These are phyloP conservation scores for Flaveria bidentis DNA, from an alignment of 129 eudicot genomes.

Conservation along the genomic window DNA sequence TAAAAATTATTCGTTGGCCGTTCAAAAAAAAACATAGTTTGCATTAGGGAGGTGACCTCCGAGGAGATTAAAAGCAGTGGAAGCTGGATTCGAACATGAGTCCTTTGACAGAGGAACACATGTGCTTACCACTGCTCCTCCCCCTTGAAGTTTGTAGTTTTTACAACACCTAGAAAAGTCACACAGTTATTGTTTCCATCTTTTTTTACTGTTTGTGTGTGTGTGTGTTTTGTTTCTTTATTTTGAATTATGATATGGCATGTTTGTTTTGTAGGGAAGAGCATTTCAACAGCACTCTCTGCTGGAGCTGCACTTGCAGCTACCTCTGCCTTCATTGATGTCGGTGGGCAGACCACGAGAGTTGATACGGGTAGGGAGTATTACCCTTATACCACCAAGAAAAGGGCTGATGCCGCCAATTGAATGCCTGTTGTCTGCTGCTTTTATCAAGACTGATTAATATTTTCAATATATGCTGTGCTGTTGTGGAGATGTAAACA, in stretches of 20 bases:
- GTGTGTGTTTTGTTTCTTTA: background rate
- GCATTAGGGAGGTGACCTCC: too few relatives aligned
- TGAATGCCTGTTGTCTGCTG: conserved; percentile 16
- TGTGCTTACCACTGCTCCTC: too few relatives aligned
- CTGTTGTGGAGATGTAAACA: conserved; percentile 36
- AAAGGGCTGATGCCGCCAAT: conserved; percentile 60
- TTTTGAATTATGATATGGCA: background rate
- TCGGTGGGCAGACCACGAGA: conserved; percentile 85
- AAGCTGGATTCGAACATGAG: too few relatives aligned
- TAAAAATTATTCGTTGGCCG: too few relatives aligned
- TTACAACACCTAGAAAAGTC: too few relatives aligned
- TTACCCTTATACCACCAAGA: conserved; percentile 89
- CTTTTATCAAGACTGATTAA: conserved; percentile 27
- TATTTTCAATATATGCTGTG: conserved; percentile 27
- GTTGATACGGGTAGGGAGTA: conserved; percentile 83
- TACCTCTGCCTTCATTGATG: conserved; percentile 70
- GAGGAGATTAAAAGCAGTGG: too few relatives aligned
- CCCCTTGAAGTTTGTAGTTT: too few relatives aligned
- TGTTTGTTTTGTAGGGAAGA: conserved; percentile 52
- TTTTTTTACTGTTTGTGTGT: background rate
- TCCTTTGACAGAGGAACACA: too few relatives aligned
- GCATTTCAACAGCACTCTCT: conserved; percentile 72
- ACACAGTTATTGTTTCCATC: too few relatives aligned
- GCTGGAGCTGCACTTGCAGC: conserved; percentile 96
- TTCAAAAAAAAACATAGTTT: too few relatives aligned